A percentile compares a stretch with the other conserved stretches of the same genome.
Conservation (phyloP, 2,329 filamentous ascomycete species). For the Fusarium sp. region DNA sequence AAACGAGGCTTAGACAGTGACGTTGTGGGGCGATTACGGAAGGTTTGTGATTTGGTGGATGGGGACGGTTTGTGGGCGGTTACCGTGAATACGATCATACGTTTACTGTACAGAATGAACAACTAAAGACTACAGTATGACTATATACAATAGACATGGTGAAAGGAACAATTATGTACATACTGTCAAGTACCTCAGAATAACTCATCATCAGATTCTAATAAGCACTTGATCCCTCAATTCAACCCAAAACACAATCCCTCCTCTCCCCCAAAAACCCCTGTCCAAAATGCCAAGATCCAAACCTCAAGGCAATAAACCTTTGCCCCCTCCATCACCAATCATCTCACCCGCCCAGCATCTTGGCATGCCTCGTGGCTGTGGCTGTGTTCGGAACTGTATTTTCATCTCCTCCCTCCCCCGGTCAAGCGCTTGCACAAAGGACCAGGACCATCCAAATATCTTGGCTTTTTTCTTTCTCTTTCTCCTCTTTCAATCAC, state of each 20-base stretch:
- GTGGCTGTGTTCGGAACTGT: conserved; percentile 33
- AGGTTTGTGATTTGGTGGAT: neutral
- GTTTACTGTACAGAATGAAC: neutral
- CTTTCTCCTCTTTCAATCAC: conserved; percentile 3
- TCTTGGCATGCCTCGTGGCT: conserved; percentile 28
- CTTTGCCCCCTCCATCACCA: neutral
- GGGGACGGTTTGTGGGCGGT: conserved; percentile 1
- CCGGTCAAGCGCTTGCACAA: neutral
- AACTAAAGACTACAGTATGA: neutral
- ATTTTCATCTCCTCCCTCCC: conserved; percentile 9
- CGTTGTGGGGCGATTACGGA: neutral
- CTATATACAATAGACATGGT: too few relatives aligned
- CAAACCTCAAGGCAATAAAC: neutral
- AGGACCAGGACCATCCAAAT: neutral
- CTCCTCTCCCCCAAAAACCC: too few relatives aligned
- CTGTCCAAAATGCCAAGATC: neutral
- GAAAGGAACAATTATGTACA: too few relatives aligned
- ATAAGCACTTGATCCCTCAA: too few relatives aligned
- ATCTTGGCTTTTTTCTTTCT: conserved; percentile 23
- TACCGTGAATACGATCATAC: neutral
- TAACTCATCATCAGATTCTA: too few relatives aligned
- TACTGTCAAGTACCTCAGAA: too few relatives aligned
- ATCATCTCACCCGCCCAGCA: neutral
- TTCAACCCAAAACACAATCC: too few relatives aligned
- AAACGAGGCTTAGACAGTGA: conserved; percentile 32